Base-by-base conservation (phyloP, 139 green algal species). In the Coelastrella sp. region DNA sequence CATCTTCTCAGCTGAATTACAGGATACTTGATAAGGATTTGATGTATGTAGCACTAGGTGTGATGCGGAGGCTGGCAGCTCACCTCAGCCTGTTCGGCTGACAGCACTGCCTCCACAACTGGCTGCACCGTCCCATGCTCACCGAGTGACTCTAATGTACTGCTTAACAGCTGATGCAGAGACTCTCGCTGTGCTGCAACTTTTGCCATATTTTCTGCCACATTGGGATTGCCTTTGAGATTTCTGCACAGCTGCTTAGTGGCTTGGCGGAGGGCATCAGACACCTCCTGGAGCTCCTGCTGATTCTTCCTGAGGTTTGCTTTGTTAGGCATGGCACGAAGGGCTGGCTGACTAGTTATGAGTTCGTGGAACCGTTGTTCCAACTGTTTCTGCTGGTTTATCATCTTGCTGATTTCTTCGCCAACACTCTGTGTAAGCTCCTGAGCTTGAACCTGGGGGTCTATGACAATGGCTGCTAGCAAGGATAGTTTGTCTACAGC, bases 151-250 rank as follows among this genome's bases (percentile, higher is more conserved):
- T 91, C 89, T 14, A 95, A 83, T 25, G 87, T 92, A 60, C 89
- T 87, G n/a, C 81, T 85, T 63, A 98, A 73, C 61, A 98, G 92
- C 66, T 91, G 81, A 84, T 94, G 90, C 79, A 98, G 89, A 6
- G 84, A 61, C 87, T 95, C 89, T 0, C 96, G 94, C 93, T 97
- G 93, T 7, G 85, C 72, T 14, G 93, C 93, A 35, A 96, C 93
- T 91, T 97, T 97, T n/a, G 92, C 93, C 94, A 97, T 97, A 92
- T 98, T 98, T 65, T 97, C 96, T 58, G 92, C 79, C 7, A 98
- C 95, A 76, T 97, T 97, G 19, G 96, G 96, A 90, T 96, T 98
- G 91, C 97, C 96, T 85, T 96, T 97, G 58, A 98, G 93, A 88
- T 97, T 97, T 15, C 96, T 91, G 89, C 94, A 96, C 74, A 97